phyloP scores from a whole-genome alignment of 768 basidiomycete genomes.

The Sutorius australiensis region DNA sequence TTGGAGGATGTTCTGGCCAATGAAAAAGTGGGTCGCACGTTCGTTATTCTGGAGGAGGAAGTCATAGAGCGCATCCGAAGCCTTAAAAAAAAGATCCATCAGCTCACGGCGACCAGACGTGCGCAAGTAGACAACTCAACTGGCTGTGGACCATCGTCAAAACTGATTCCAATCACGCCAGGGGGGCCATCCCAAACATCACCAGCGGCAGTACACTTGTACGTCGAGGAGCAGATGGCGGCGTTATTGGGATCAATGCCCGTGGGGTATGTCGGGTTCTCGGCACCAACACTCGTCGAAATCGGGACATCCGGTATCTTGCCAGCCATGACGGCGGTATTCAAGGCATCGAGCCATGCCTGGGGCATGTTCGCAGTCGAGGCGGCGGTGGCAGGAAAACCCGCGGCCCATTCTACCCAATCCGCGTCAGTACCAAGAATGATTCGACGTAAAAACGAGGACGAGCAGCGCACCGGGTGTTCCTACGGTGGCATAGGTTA shows the following conservation, averaged over 20 bases:
- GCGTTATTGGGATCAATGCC: conserved; percentile 41
- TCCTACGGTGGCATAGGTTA: conserved; percentile 52
- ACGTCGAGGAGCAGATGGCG: conserved; percentile 72
- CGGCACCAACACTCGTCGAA: conserved; percentile 35
- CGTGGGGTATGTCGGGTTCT: conserved; percentile 36
- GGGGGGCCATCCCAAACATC: conserved; percentile 78
- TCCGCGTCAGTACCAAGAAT: neutral
- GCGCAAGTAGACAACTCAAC: conserved; percentile 26
- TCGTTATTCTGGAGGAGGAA: conserved; percentile 66
- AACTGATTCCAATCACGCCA: conserved; percentile 60
- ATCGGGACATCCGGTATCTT: conserved; percentile 68
- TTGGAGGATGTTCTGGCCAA: conserved; percentile 70
- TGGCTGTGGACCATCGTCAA: conserved; percentile 77
- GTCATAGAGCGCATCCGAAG: conserved; percentile 48
- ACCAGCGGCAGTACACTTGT: conserved; percentile 56
- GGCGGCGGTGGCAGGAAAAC: conserved; percentile 55
- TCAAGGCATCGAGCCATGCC: conserved; percentile 70
- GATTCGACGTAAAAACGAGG: conserved; percentile 9
- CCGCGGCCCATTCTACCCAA: conserved; percentile 54
- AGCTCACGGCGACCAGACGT: neutral
- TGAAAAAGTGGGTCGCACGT: conserved; percentile 85
- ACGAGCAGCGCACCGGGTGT: conserved; percentile 44
- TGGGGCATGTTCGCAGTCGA: conserved; percentile 52
- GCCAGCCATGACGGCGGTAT: conserved; percentile 60
- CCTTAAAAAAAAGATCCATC: conserved; percentile 23